A percentile compares a stretch with the other conserved stretches of the same genome.
Evolutionary conservation across 106 monocot genomes (phyloP).

Genomic region (Hemerocallis citrina): DNA sequence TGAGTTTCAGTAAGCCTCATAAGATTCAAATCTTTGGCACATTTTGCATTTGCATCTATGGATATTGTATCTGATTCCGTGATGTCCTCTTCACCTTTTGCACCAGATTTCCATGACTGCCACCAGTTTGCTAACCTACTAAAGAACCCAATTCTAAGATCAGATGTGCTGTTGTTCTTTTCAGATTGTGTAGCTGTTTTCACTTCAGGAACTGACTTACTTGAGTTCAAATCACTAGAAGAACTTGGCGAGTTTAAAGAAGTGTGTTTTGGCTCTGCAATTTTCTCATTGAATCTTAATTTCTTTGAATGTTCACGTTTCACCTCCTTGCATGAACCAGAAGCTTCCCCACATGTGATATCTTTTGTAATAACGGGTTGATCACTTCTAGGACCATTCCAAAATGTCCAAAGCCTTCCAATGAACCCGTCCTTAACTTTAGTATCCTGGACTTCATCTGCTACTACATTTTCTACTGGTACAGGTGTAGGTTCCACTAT

Average conservation of each 20-base stretch:
- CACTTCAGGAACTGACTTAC: slow-evolving; percentile 7
- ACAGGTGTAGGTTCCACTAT: too few species aligned
- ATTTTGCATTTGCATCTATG: slow-evolving; percentile 5
- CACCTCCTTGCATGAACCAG: too few species aligned
- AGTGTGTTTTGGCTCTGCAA: background rate
- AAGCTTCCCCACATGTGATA: background rate
- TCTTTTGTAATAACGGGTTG: slow-evolving; percentile 2
- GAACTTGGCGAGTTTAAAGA: background rate
- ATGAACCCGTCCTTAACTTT: slow-evolving; percentile 23
- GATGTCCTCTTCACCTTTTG: slow-evolving; percentile 2
- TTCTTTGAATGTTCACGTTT: too few species aligned
- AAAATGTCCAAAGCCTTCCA: slow-evolving; percentile 27
- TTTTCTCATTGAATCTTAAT: slow-evolving; percentile 11
- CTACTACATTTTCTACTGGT: background rate
- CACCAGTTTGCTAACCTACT: slow-evolving; percentile 26
- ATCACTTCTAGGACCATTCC: slow-evolving; percentile 2
- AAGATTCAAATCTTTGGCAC: background rate
- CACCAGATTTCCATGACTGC: slow-evolving; percentile 24
- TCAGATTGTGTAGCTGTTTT: slow-evolving; percentile 5
- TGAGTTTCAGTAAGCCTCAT: slow-evolving; percentile 16
- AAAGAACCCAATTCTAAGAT: slow-evolving; percentile 17
- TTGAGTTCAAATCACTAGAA: slow-evolving; percentile 1
- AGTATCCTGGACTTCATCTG: background rate
- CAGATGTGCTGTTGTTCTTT: background rate
- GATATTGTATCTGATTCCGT: too few species aligned